Evolutionary conservation across 306 rosid genomes (phyloP), one percentile per base, ranked within the genome.

Genomic region (Purshia tridentata): DNA sequence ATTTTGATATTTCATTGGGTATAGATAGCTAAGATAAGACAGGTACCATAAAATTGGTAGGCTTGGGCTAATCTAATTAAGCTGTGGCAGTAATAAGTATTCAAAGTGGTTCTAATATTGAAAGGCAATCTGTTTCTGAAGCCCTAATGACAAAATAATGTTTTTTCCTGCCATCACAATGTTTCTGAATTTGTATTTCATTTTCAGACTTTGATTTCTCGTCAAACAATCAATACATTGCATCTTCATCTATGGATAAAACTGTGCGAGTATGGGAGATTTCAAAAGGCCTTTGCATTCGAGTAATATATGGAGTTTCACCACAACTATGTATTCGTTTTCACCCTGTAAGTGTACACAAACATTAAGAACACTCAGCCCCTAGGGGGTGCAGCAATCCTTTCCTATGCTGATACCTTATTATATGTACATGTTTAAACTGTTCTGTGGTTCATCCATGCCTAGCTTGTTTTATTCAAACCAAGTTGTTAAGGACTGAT

Each of bases 251-350:
- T 20, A 68, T 88, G 92, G 98, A 93, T 83, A 93, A 93, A 86
- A 91, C 98, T 79, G 92, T 93, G 74, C 88, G 94, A 84, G 94
- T 93, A 42, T 93, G 98, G 98, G 97, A 91, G 85, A 89, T 91
- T 86, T 77, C 77, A 23, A 89, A 76, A 84, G 97, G 98, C 60
- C 80, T 86, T 78, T 93, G 98, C 86, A 91, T 93, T 67, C 88
- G 98, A 83, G 97, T 93, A 86, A 91, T 91, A 84, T 93, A 93
- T 84, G 97, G 98, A 80, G 92, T 93, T 81, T 86, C 91, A 85
- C 77, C 97, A 18, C 98, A 93, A 75, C 49, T 84, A 80, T 93
- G 98, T 73, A 91, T 93, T 56, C 97, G 98, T 75, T 93, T 93
- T 76, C 98, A 93, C 84, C 97, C 98, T 84, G 98, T 93, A 82